A percentile compares a stretch with the other conserved stretches of the same genome.
These are phyloP conservation scores for Hygrophorus pudorinus DNA, from an alignment of 768 basidiomycete genomes.

Conservation along the genomic window DNA sequence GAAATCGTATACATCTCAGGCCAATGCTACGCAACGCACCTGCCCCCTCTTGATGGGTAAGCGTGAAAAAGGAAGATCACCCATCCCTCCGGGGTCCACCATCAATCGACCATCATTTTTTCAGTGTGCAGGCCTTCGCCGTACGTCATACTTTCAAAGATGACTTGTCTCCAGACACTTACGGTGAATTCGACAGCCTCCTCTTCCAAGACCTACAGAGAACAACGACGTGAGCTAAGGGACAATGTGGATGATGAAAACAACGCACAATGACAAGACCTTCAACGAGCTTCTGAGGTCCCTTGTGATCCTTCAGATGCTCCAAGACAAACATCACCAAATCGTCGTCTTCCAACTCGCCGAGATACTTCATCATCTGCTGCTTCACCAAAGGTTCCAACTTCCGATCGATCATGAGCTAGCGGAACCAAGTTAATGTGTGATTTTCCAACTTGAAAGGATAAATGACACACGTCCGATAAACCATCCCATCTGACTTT, in stretches of 20 bases:
- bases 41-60: slow-evolving; percentile 26
- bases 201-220: slow-evolving; percentile 76
- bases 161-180: slow-evolving; percentile 83
- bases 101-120: slow-evolving; percentile 68
- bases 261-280: slow-evolving; percentile 80
- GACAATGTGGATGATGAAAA: background rate
- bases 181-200: slow-evolving; percentile 76
- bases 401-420: slow-evolving; percentile 79
- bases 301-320: slow-evolving; percentile 85
- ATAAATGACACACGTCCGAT: slow-evolving; percentile 58
- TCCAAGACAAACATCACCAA: slow-evolving; percentile 90
- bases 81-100: slow-evolving; percentile 13
- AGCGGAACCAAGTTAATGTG: slow-evolving; percentile 3
- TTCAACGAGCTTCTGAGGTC: slow-evolving; percentile 76
- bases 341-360: slow-evolving; percentile 90
- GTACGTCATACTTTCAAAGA: slow-evolving; percentile 93
- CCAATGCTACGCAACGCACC: slow-evolving; percentile 37
- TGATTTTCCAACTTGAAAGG: slow-evolving; percentile 9
- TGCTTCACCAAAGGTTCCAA: slow-evolving; percentile 77
- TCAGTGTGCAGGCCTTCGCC: slow-evolving; percentile 84
- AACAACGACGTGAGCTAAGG: slow-evolving; percentile 1
- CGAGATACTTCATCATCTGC: slow-evolving; percentile 79
- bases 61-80: slow-evolving; percentile 16
- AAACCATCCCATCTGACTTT: slow-evolving; percentile 91
- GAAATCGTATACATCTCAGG: slow-evolving; percentile 32